Evolutionary conservation across 306 rosid genomes (phyloP), one percentile per base, ranked within the genome.

Genomic region (Astragalus glycyphyllos): DNA sequence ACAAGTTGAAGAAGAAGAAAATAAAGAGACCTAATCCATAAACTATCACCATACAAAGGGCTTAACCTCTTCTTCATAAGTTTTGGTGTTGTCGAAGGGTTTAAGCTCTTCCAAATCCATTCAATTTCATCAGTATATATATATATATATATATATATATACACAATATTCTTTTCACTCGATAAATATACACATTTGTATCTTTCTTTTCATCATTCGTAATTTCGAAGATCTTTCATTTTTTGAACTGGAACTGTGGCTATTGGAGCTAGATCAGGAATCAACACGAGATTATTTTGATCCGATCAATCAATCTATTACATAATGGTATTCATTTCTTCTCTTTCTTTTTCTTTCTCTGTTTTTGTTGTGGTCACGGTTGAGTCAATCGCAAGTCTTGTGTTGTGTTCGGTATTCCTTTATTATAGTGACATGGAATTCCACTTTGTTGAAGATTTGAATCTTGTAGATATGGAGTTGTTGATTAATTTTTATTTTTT

Each of bases 211-310:
- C 69, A 11, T 65, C 59, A 13, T 57, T 72, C 58, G 44, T 69
- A 72, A 77, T 56, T 76, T 64, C 82, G 50, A 68, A 75, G 80
- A 72, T 71, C 81, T 73, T 82, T 42, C 67, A 14, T 60, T 53
- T 82, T 17, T 83, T 35, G 70, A 54, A 69, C 49, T 69, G 82
- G 79, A 75, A 82, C 69, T 75, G 70, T 70, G 49, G 37, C 56
- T 78, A 53, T 77, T 68, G 69, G 63, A 66, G 77, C 88, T 83
- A 83, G 97, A 94, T 89, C 92, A 88, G 61, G 70, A 64, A 74
- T 76, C 81, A 72, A 11, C 60, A 44, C 17, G 12, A 73, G 86
- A 58, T 74, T 87, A 45, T 76, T 85, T 80, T 83, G 92, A 88
- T 90, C 92, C 11, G 85, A 91, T 83, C 85, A 82, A 73, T 74